Percentiles rank a stretch among this genome's conserved stretches.
These are phyloP conservation scores for Cruciata laevipes DNA, from an alignment of 257 asterid species.

Conservation along the genomic window DNA sequence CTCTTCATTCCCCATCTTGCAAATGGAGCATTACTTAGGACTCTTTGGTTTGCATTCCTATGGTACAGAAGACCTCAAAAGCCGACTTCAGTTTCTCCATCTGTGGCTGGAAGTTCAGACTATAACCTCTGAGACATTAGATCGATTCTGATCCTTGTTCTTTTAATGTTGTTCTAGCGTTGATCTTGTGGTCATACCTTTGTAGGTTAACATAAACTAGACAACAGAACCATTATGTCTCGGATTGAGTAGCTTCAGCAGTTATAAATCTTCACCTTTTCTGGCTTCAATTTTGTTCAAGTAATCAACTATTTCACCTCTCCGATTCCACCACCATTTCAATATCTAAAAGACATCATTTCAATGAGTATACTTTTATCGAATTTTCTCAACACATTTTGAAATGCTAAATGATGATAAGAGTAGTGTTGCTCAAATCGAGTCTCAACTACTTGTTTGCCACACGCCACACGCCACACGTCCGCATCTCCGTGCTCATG, in stretches of 20 bases:
- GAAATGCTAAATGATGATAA: too few species aligned
- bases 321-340: too few species aligned
- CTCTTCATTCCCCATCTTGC: conserved; percentile 80
- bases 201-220: neutral
- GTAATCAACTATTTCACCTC: neutral
- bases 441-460: conserved; percentile 3
- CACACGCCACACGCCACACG: too few species aligned
- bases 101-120: conserved; percentile 22
- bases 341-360: too few species aligned
- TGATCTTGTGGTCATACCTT: neutral
- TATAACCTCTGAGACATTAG: conserved; percentile 16
- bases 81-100: conserved; percentile 19
- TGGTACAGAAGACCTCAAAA: conserved; percentile 54
- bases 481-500: neutral
- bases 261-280: neutral
- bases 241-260: neutral
- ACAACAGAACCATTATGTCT: neutral
- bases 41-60: conserved; percentile 63
- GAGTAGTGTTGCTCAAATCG: neutral
- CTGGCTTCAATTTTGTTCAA: conserved; percentile 2
- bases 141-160: conserved; percentile 25
- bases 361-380: too few species aligned
- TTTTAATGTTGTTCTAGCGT: neutral
- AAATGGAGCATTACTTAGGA: conserved; percentile 72
- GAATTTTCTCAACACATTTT: too few species aligned